These are phyloP conservation scores for Volvox reticuliferus DNA, from an alignment of 139 green algal genomes.

Conservation along the genomic window DNA sequence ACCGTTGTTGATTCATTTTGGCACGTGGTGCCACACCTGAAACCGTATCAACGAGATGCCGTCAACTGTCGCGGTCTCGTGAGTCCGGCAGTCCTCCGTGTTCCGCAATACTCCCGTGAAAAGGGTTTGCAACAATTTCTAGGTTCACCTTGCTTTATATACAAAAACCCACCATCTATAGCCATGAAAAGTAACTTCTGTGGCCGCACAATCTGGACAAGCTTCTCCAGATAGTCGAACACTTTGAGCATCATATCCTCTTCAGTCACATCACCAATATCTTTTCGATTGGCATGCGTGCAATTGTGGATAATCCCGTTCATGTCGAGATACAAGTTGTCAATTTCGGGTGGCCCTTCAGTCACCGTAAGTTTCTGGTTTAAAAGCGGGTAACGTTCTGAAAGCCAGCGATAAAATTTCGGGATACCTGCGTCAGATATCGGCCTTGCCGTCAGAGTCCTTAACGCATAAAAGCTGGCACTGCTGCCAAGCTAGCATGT, in stretches of 20 bases:
- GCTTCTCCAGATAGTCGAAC: constrained; percentile 93
- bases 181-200: constrained; percentile 94
- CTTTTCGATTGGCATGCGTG: constrained; percentile 89
- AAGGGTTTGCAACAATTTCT: no score
- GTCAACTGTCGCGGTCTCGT: background rate
- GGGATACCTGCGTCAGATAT: constrained; percentile 84
- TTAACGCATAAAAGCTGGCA: no score
- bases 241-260: constrained; percentile 93
- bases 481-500: no score
- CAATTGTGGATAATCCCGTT: constrained; percentile 98
- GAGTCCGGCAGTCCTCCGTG: no score
- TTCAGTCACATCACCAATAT: constrained; percentile 81
- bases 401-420: constrained; percentile 97
- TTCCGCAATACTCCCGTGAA: no score
- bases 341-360: constrained; percentile 76
- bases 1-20: constrained; percentile 98
- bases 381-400: constrained; percentile 93
- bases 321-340: constrained; percentile 97
- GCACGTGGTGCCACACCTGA: constrained; percentile 89
- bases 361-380: constrained; percentile 86
- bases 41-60: background rate
- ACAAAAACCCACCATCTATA: constrained; percentile 84
- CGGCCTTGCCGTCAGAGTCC: no score
- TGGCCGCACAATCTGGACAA: constrained; percentile 92
- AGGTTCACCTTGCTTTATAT: background rate